Conservation (phyloP, 495 filamentous ascomycete genomes). For the Xylaria cubensis region DNA sequence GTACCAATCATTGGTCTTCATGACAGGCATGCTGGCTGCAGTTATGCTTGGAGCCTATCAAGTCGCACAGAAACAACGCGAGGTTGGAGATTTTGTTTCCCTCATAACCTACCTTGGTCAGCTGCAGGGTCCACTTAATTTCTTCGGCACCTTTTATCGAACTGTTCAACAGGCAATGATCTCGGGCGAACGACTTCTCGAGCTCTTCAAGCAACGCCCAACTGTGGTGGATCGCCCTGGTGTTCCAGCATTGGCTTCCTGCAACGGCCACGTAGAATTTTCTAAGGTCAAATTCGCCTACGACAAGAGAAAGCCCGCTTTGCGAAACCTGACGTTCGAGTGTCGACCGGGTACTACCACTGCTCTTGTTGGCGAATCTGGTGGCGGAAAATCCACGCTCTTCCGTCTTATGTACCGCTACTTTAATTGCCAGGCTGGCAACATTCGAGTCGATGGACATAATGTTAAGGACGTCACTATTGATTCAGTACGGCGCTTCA, state of each 20-base stretch:
- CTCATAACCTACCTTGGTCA: conserved; percentile 92
- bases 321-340: conserved; percentile 80
- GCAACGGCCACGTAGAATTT: conserved; percentile 83
- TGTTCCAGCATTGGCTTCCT: conserved; percentile 60
- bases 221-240: conserved; percentile 77
- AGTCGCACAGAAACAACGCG: conserved; percentile 72
- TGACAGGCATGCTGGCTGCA: conserved; percentile 80
- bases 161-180: conserved; percentile 97
- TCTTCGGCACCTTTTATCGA: conserved; percentile 97
- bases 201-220: conserved; percentile 87
- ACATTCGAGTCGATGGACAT: conserved; percentile 80
- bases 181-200: conserved; percentile 91
- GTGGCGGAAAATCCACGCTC: conserved; percentile 96
- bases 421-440: conserved; percentile 81
- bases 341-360: conserved; percentile 91
- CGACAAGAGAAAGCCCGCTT: conserved; percentile 83
- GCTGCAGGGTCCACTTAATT: conserved; percentile 91
- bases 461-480: conserved; percentile 88
- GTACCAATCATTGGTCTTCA: conserved; percentile 91
- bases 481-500: conserved; percentile 86
- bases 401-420: conserved; percentile 95
- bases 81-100: conserved; percentile 79
- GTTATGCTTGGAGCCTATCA: conserved; percentile 91
- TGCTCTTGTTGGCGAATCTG: conserved; percentile 93
- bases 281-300: conserved; percentile 90